Evolutionary conservation across 2,329 filamentous ascomycete genomes (phyloP).

Genomic region (Pseudocercospora cruenta): DNA sequence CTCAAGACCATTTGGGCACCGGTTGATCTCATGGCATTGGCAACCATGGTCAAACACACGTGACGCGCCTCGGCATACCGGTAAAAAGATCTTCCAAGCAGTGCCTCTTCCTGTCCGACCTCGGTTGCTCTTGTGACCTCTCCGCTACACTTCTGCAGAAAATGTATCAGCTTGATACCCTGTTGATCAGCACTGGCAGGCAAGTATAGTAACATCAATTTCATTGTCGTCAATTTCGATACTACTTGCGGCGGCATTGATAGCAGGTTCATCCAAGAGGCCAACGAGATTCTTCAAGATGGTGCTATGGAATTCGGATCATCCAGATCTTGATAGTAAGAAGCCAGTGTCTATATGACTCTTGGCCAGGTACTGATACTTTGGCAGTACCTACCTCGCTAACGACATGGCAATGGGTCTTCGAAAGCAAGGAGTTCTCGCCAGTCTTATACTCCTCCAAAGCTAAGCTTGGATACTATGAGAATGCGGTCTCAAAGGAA

Average conservation of each 20-base stretch:
- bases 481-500: conserved; percentile 62
- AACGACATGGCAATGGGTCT: conserved; percentile 64
- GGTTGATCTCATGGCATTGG: no score
- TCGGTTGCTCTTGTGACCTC: neutral
- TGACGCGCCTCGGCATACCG: neutral
- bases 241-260: neutral
- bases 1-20: no score
- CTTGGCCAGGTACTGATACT: conserved; percentile 9
- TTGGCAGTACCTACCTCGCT: conserved; percentile 55
- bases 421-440: conserved; percentile 57
- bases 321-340: conserved; percentile 48
- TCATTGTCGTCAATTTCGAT: neutral
- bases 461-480: conserved; percentile 52
- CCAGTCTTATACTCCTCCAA: conserved; percentile 44
- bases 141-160: neutral
- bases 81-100: neutral
- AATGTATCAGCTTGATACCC: neutral
- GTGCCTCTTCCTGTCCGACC: neutral
- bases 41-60: neutral
- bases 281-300: neutral
- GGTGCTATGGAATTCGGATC: conserved; percentile 41
- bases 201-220: neutral
- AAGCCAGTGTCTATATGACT: neutral
- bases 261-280: neutral
- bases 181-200: neutral